phyloP scores from a whole-genome alignment of 352 stramenopile species.

The Phytophthora capsici region DNA sequence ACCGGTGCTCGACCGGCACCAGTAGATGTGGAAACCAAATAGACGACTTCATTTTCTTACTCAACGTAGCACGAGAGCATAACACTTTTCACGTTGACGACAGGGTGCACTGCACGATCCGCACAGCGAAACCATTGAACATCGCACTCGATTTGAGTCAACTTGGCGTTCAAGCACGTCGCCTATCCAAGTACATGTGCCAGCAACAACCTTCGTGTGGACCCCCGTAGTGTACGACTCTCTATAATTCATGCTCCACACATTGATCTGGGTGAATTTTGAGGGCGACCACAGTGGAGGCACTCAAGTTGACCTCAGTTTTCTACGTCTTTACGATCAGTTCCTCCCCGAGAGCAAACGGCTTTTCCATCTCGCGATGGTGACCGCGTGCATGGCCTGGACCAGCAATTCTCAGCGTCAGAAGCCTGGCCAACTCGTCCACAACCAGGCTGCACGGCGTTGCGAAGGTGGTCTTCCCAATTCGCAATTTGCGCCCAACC shows the following conservation, averaged over 20 bases:
- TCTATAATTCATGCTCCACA: constrained; percentile 17
- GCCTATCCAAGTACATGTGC: constrained; percentile 18
- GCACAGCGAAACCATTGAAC: constrained; percentile 12
- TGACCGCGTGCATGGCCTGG: constrained; percentile 25
- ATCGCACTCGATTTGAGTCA: constrained; percentile 9
- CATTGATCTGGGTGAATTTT: constrained; percentile 5
- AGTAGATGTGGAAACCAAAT: constrained; percentile 29
- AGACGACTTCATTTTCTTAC: constrained; percentile 19
- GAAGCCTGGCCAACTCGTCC: constrained; percentile 17
- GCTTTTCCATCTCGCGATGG: constrained; percentile 30
- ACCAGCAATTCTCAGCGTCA: constrained; percentile 27
- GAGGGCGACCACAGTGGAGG: background rate
- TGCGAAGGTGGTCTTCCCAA: constrained; percentile 15
- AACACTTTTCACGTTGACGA: constrained; percentile 1
- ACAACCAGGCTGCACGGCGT: constrained; percentile 7
- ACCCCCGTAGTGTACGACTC: background rate
- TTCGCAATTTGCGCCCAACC: constrained; percentile 15
- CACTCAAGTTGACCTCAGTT: constrained; percentile 3
- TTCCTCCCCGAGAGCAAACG: constrained; percentile 15
- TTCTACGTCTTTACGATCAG: constrained; percentile 13
- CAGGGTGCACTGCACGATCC: constrained; percentile 1
- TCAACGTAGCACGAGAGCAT: background rate
- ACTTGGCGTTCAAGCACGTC: constrained; percentile 8
- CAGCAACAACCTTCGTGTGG: background rate
- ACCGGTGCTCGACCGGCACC: constrained; percentile 13